Evolutionary conservation across 139 green algal genomes (phyloP).

Genomic region (Chlamydomonas sp.): DNA sequence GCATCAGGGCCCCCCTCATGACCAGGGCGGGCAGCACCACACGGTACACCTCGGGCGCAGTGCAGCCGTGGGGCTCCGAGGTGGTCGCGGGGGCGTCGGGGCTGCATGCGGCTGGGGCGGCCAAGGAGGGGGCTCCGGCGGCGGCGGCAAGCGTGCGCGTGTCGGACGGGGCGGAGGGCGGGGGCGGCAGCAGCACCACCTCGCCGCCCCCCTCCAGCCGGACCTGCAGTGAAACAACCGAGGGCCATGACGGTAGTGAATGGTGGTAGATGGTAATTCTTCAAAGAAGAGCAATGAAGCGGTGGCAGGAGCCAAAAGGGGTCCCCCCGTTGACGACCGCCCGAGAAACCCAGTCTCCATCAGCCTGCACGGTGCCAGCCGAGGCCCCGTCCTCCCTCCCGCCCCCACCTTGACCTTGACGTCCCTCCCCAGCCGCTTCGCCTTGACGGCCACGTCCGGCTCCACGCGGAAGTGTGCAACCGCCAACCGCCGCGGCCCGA

Average conservation of each 20-base stretch:
- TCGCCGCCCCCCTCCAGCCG: slow-evolving; percentile 17
- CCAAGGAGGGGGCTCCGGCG: no score
- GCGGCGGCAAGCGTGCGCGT: no score
- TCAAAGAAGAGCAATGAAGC: background rate
- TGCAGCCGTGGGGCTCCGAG: no score
- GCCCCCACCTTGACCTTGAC: slow-evolving; percentile 39
- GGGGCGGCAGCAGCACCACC: background rate
- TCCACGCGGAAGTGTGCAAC: slow-evolving; percentile 4
- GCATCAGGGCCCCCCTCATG: slow-evolving; percentile 14
- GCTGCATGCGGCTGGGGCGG: background rate
- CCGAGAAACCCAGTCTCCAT: no score
- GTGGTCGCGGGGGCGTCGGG: background rate
- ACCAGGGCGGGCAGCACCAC: slow-evolving; percentile 40
- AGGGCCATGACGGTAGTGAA: background rate
- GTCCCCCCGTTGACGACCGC: no score
- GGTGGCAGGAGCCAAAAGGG: background rate
- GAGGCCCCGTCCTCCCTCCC: background rate
- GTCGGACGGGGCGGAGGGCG: background rate
- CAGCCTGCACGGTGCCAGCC: no score
- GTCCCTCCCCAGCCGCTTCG: slow-evolving; percentile 46
- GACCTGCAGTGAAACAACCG: background rate
- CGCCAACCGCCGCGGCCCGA: background rate
- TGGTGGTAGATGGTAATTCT: background rate
- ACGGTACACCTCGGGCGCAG: slow-evolving; percentile 14
- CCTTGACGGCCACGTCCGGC: slow-evolving; percentile 20